Evolutionary conservation across 2,329 filamentous ascomycete species (phyloP).

Genomic region (Metarhizium album): DNA sequence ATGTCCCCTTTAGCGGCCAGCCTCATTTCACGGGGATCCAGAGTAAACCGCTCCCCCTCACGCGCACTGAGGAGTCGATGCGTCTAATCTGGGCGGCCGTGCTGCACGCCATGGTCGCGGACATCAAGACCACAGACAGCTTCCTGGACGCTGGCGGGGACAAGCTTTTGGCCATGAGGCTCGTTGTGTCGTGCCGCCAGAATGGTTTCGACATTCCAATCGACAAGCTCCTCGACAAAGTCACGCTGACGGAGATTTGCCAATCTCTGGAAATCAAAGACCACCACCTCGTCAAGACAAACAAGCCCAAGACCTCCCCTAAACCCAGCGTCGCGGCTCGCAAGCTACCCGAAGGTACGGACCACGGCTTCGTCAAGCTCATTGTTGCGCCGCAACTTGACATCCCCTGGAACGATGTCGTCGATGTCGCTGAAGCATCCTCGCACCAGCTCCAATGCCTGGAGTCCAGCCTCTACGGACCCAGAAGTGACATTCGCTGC

Average conservation of each 20-base stretch:
- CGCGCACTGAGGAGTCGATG: constrained; percentile 36
- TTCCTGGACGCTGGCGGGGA: constrained; percentile 39
- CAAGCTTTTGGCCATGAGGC: constrained; percentile 29
- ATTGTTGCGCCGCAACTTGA: constrained; percentile 32
- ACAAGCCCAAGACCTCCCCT: constrained; percentile 2
- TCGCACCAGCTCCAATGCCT: constrained; percentile 36
- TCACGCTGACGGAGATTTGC: constrained; percentile 35
- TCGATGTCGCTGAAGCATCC: constrained; percentile 38
- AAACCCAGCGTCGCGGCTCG: constrained; percentile 5
- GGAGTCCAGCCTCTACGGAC: constrained; percentile 34
- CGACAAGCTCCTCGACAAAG: constrained; percentile 29
- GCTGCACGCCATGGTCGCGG: constrained; percentile 25
- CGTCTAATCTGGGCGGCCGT: constrained; percentile 36
- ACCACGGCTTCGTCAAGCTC: constrained; percentile 28
- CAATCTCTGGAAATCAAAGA: constrained; percentile 15
- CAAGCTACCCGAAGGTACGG: constrained; percentile 6
- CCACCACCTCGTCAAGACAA: background rate
- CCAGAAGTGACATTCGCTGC: constrained; percentile 34
- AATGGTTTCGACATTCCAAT: constrained; percentile 30
- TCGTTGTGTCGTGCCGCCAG: constrained; percentile 34
- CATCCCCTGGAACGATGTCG: constrained; percentile 29
- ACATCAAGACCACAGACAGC: constrained; percentile 30
- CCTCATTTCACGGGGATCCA: constrained; percentile 21
- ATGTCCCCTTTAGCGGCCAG: constrained; percentile 23
- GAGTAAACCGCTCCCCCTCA: constrained; percentile 36